These are phyloP conservation scores for Urtica urens DNA, from an alignment of 306 rosid genomes.

Conservation along the genomic window DNA sequence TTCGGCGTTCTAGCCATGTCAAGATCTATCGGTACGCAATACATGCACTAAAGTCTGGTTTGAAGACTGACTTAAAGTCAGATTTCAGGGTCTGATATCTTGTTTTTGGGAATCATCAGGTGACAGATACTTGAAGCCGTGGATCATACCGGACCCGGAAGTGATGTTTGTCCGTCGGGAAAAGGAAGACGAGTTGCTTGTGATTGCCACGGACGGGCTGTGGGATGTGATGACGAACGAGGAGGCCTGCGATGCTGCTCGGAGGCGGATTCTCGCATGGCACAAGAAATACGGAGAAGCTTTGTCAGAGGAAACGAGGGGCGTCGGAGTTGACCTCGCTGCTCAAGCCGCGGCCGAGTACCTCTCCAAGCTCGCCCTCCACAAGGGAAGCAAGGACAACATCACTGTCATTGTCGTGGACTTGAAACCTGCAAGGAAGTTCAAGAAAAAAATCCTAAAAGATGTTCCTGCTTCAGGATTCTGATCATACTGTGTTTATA, in stretches of 20 bases:
- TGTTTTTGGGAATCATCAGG: conserved; percentile 29
- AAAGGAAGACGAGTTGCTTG: conserved; percentile 60
- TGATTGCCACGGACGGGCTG: conserved; percentile 69
- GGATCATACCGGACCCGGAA: conserved; percentile 75
- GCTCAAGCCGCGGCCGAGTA: conserved; percentile 71
- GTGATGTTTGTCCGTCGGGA: conserved; percentile 35
- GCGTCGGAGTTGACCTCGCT: conserved; percentile 50
- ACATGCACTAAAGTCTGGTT: not conserved
- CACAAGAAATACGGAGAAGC: conserved; percentile 46
- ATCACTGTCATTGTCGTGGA: conserved; percentile 65
- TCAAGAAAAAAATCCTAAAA: conserved; percentile 34
- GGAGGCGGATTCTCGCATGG: conserved; percentile 68
- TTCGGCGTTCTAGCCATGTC: conserved; percentile 85
- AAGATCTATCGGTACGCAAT: conserved; percentile 64
- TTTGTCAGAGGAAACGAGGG: conserved; percentile 5
- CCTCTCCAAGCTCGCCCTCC: conserved; percentile 58
- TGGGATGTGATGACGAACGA: conserved; percentile 82
- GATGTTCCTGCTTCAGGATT: too few species aligned
- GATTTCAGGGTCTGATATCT: not conserved
- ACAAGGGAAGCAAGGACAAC: conserved; percentile 75
- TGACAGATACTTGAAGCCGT: conserved; percentile 68
- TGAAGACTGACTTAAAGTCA: not conserved
- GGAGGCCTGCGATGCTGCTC: conserved; percentile 71
- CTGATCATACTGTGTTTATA: too few species aligned
- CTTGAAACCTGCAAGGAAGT: conserved; percentile 63